Evolutionary conservation across 2,329 filamentous ascomycete species (phyloP).

Genomic region (Calonectria naviculata): DNA sequence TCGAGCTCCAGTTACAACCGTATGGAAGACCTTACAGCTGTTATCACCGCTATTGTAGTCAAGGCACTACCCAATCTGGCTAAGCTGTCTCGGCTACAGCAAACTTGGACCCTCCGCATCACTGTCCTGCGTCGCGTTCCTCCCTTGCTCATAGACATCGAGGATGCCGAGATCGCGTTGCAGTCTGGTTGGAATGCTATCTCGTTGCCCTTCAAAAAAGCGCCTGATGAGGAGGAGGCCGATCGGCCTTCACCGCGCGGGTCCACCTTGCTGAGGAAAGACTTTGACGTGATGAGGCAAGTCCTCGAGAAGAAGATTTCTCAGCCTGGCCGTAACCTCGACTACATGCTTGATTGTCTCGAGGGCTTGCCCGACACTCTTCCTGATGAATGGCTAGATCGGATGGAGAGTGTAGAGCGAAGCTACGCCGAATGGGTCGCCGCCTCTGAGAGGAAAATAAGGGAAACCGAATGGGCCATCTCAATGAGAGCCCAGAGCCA

Average conservation of each 20-base stretch:
- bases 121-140: slow-evolving; percentile 80
- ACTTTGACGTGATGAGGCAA: slow-evolving; percentile 68
- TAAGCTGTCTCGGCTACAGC: slow-evolving; percentile 77
- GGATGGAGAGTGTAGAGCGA: slow-evolving; percentile 82
- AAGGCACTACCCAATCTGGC: slow-evolving; percentile 86
- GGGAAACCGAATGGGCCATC: slow-evolving; percentile 69
- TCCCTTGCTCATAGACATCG: slow-evolving; percentile 71
- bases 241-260: slow-evolving; percentile 25
- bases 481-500: slow-evolving; percentile 17
- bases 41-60: slow-evolving; percentile 92
- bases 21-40: slow-evolving; percentile 89
- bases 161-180: slow-evolving; percentile 74
- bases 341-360: slow-evolving; percentile 86
- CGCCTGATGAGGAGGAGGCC: slow-evolving; percentile 27
- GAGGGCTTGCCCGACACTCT: slow-evolving; percentile 88
- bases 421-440: slow-evolving; percentile 85
- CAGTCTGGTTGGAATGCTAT: slow-evolving; percentile 75
- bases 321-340: slow-evolving; percentile 77
- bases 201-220: slow-evolving; percentile 39
- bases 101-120: slow-evolving; percentile 82
- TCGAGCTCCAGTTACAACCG: slow-evolving; percentile 69
- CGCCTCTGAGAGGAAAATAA: slow-evolving; percentile 78
- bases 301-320: slow-evolving; percentile 77
- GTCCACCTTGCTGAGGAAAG: slow-evolving; percentile 52
- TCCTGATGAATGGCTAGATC: slow-evolving; percentile 88